These are phyloP conservation scores for Starmerella asiatica DNA, from an alignment of 805 yeast genomes.

Conservation along the genomic window DNA sequence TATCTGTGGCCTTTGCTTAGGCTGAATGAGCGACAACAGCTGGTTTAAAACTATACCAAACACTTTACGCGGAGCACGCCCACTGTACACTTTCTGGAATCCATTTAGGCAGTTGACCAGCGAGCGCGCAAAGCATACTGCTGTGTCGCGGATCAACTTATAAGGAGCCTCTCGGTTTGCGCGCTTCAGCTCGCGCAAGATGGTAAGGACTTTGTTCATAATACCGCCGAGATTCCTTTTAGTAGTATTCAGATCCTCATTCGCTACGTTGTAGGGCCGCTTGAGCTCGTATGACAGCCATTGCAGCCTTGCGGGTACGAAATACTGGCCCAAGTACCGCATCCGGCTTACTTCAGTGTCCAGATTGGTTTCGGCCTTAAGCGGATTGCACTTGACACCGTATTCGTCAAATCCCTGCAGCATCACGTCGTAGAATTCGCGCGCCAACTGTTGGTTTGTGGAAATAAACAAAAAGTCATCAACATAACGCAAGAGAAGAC, in stretches of 20 bases:
- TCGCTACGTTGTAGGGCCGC: too few species aligned
- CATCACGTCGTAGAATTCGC: slow-evolving; percentile 8
- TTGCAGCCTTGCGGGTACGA: slow-evolving; percentile 5
- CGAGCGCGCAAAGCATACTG: slow-evolving; percentile 1
- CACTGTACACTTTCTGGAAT: neutral
- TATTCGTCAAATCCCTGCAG: slow-evolving; percentile 8
- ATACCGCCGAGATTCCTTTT: too few species aligned
- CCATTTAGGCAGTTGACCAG: slow-evolving; percentile 5
- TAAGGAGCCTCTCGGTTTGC: neutral
- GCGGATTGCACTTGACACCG: slow-evolving; percentile 5
- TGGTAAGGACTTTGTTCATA: neutral
- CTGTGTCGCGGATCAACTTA: neutral
- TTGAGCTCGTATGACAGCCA: too few species aligned
- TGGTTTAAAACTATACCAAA: neutral
- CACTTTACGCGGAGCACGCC: neutral
- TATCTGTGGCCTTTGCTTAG: neutral
- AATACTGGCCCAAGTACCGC: slow-evolving; percentile 6
- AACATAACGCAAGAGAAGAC: slow-evolving; percentile 48
- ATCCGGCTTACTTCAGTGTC: neutral
- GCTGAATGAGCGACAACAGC: neutral
- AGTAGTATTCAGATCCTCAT: too few species aligned
- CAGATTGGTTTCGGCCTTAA: slow-evolving; percentile 6
- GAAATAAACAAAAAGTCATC: slow-evolving; percentile 78
- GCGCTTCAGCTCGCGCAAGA: slow-evolving; percentile 1
- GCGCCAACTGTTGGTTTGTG: slow-evolving; percentile 27